Percentiles rank a stretch among this genome's conserved stretches.
Evolutionary conservation across 1,139 yeast species (phyloP).

Genomic region (Diutina ranongensis): DNA sequence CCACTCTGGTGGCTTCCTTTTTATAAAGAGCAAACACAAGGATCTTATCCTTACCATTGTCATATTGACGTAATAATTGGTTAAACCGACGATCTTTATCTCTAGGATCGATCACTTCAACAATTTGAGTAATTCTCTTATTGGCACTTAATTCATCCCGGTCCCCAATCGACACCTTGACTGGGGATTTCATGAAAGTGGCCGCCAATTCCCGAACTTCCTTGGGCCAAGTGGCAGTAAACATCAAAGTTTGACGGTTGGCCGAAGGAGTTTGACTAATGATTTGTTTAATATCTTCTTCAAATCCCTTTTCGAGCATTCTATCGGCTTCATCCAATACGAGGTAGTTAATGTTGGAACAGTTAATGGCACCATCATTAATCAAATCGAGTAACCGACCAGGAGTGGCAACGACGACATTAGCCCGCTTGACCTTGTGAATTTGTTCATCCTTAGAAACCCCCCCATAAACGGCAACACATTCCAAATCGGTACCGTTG

Average conservation of each 20-base stretch:
- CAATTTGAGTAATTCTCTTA: conserved; percentile 84
- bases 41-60: conserved; percentile 66
- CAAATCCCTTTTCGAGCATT: conserved; percentile 94
- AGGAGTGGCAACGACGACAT: conserved; percentile 91
- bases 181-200: conserved; percentile 75
- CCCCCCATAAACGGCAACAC: conserved; percentile 94
- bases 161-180: conserved; percentile 86
- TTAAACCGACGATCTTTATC: conserved; percentile 71
- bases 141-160: conserved; percentile 91
- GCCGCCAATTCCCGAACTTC: conserved; percentile 90
- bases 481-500: conserved; percentile 42
- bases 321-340: conserved; percentile 97
- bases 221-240: conserved; percentile 83
- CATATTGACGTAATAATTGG: conserved; percentile 64
- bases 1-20: conserved; percentile 91
- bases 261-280: conserved; percentile 40
- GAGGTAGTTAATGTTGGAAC: conserved; percentile 59
- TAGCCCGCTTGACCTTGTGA: conserved; percentile 46
- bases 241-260: conserved; percentile 74
- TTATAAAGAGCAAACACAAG: conserved; percentile 89
- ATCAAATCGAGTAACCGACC: conserved; percentile 89
- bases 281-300: conserved; percentile 84
- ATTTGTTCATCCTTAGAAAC: conserved; percentile 93
- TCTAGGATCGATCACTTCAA: conserved; percentile 81
- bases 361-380: conserved; percentile 75